A percentile compares a stretch with the other conserved stretches of the same genome.
phyloP scores from a whole-genome alignment of 2,329 filamentous ascomycete genomes.

The Conoideocrella luteorostrata region DNA sequence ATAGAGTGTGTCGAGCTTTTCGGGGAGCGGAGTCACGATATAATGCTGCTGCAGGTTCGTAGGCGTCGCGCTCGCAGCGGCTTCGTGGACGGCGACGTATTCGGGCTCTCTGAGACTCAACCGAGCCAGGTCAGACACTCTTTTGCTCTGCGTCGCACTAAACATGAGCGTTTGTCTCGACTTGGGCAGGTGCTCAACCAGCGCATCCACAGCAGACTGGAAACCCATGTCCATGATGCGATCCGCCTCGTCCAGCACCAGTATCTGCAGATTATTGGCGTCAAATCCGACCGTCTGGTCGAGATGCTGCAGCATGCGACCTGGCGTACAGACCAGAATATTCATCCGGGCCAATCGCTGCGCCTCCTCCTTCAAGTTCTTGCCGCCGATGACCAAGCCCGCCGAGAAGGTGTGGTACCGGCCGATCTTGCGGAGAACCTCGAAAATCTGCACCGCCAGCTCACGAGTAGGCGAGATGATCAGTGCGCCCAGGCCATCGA shows the following conservation, averaged over 20 bases:
- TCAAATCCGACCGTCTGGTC: slow-evolving; percentile 89
- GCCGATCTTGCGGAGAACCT: slow-evolving; percentile 85
- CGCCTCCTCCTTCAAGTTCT: slow-evolving; percentile 79
- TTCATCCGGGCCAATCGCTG: slow-evolving; percentile 88
- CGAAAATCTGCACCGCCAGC: slow-evolving; percentile 93
- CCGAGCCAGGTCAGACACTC: slow-evolving; percentile 84
- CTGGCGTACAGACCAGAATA: slow-evolving; percentile 91
- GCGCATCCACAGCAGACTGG: slow-evolving; percentile 80
- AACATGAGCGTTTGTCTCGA: slow-evolving; percentile 88
- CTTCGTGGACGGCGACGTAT: slow-evolving; percentile 90
- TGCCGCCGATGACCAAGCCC: slow-evolving; percentile 88
- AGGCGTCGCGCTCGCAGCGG: slow-evolving; percentile 73
- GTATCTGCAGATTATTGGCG: slow-evolving; percentile 82
- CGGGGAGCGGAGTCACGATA: slow-evolving; percentile 72
- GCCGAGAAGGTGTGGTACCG: slow-evolving; percentile 86
- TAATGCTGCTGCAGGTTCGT: slow-evolving; percentile 85
- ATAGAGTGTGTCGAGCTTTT: slow-evolving; percentile 89
- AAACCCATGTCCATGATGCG: slow-evolving; percentile 98
- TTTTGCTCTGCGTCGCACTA: slow-evolving; percentile 92
- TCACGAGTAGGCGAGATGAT: slow-evolving; percentile 93
- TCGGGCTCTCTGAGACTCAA: slow-evolving; percentile 85
- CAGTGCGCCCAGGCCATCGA: slow-evolving; percentile 85
- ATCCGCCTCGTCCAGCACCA: slow-evolving; percentile 94
- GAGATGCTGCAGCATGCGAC: slow-evolving; percentile 89
- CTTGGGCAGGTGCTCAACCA: slow-evolving; percentile 83